Base-by-base conservation (phyloP, 2,329 filamentous ascomycete species). In the Trichophyton benhamiae region DNA sequence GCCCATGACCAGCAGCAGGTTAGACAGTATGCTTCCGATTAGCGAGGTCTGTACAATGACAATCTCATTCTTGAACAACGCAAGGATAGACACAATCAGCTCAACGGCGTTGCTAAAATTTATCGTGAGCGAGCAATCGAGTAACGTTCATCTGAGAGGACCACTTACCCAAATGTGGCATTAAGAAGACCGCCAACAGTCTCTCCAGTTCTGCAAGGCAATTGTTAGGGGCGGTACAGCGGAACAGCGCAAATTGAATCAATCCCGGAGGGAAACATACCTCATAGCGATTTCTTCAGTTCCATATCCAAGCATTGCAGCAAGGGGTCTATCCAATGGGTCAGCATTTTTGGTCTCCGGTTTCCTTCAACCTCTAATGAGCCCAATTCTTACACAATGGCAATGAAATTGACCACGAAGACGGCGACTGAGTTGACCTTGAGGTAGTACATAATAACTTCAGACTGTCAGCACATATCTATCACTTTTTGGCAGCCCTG, bases 341-440 rank as follows among this genome's bases (percentile, higher is more conserved):
- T n/a, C 7, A 25, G 42, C 38, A 38, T 38, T 61, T 25, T n/a
- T 59, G 36, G 15, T 59, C 33, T 7, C 15, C 3, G 44, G 44
- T 20, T 22, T 13, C 22, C n/a, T 20, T 48, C 33, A 38, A 38
- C 17, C 22, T 53, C 11, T 13, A 15, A 15, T 20, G 30, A 17
- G 20, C 70, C 58, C 27, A 33, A 22, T 9, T 25, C 55, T 58
- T 67, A 74, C 72, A 96, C 86, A 67, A 96, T 96, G 64, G 91
- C 92, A 65, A 96, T 82, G 69, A 96, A 96, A 77, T 96, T 96
- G 74, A 96, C 82, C 61, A 91, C 83, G 69, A 96, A 96, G 55
- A 94, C 79, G 20, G 80, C 82, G 62, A 87, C 79, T 2, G 80
- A 78, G 68, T 81, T 78, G 59, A 87, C 76, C 9, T 76, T 65